phyloP scores from a whole-genome alignment of 805 yeast species.

The Starmera caribaea region DNA sequence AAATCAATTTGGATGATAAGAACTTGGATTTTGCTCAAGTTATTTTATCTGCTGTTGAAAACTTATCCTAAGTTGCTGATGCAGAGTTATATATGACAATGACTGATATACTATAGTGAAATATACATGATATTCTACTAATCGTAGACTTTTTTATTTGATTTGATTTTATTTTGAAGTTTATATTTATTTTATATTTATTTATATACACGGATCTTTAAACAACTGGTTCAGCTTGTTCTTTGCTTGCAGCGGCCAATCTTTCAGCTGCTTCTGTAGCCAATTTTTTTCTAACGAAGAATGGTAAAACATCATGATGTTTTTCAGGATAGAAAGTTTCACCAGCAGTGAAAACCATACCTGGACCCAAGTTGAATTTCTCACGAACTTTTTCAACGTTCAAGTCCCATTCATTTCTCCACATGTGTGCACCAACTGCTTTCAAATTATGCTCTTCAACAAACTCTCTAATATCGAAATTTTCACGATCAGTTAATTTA shows the following conservation, averaged over 20 bases:
- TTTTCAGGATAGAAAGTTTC: too few relatives aligned
- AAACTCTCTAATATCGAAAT: conserved; percentile 68
- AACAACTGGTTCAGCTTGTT: too few relatives aligned
- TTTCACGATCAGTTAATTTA: conserved; percentile 21
- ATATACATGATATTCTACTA: too few relatives aligned
- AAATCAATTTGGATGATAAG: conserved; percentile 76
- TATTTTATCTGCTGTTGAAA: conserved; percentile 55
- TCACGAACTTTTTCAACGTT: conserved; percentile 60
- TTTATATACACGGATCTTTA: too few relatives aligned
- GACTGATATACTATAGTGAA: background rate
- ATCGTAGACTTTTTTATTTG: too few relatives aligned
- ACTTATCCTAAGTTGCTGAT: conserved; percentile 16
- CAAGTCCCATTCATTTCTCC: conserved; percentile 82
- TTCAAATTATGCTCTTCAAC: conserved; percentile 42
- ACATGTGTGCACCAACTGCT: conserved; percentile 88
- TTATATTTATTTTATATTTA: too few relatives aligned
- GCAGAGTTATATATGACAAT: background rate
- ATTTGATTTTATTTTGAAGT: too few relatives aligned
- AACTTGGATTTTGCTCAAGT: conserved; percentile 76
- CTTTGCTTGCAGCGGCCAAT: too few relatives aligned
- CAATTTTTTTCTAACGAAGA: too few relatives aligned
- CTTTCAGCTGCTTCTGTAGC: too few relatives aligned
- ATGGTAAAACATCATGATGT: too few relatives aligned
- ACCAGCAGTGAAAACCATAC: conserved; percentile 52
- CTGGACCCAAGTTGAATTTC: conserved; percentile 62